Evolutionary conservation across 192 early-diverging fungal species (phyloP).

Genomic region (Ambispora gerdemannii): DNA sequence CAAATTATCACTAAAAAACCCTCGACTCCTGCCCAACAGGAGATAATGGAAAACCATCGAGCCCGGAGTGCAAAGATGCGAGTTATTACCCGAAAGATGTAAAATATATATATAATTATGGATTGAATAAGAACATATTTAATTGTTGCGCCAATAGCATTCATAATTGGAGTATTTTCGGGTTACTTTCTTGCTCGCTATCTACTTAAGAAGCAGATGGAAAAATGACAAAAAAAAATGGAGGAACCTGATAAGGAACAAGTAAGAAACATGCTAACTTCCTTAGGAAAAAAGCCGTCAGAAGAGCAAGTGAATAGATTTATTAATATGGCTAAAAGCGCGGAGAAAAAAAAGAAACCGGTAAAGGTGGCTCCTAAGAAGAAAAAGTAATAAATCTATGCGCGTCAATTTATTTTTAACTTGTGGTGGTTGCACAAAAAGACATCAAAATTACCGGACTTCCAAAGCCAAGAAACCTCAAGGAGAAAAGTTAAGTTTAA

Average conservation of each 20-base stretch:
- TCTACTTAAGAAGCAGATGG: background rate
- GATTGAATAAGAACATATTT: too few species aligned
- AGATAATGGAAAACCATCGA: background rate
- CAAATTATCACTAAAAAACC: constrained; percentile 25
- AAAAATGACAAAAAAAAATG: background rate
- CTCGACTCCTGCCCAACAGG: background rate
- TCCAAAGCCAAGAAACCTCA: constrained; percentile 14
- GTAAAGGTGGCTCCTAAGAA: background rate
- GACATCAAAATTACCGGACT: constrained; percentile 21
- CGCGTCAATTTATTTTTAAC: constrained; percentile 6
- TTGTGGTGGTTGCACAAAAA: constrained; percentile 5
- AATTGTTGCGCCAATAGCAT: too few species aligned
- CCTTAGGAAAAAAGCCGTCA: constrained; percentile 2
- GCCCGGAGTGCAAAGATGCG: constrained; percentile 23
- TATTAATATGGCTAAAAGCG: background rate
- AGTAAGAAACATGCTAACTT: constrained; percentile 4
- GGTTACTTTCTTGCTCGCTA: background rate
- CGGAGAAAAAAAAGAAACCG: background rate
- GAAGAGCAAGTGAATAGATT: background rate
- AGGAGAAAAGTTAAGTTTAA: constrained; percentile 23
- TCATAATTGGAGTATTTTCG: background rate
- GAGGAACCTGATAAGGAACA: background rate
- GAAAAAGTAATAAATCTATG: constrained; percentile 20
- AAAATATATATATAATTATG: too few species aligned
- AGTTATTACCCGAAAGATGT: too few species aligned